Evolutionary conservation across 768 basidiomycete genomes (phyloP), one percentile per base, ranked within the genome.

Genomic region (Fistulinella prunicolor): DNA sequence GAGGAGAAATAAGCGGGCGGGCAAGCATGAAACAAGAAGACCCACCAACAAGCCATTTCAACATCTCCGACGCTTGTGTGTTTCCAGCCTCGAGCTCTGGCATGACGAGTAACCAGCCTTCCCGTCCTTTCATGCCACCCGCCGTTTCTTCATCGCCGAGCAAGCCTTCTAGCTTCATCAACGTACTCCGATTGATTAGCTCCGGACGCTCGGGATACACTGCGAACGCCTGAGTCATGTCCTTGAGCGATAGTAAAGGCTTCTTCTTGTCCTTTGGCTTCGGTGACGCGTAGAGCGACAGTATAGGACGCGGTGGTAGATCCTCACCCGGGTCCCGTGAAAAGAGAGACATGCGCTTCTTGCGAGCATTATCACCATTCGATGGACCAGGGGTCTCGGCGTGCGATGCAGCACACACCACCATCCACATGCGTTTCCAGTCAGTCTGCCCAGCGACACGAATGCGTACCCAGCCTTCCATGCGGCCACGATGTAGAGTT

Each of bases 121-220:
- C 87, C 48, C 85, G 70, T 10, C 76, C 73, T 56, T 78, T 79
- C 77, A 92, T 84, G 4, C 66, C 68, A 22, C 79, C 81, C n/a
- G 78, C 73, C 10, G 87, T 82, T 22, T 82, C 75, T 60, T 94
- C 89, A 24, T 86, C 83, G 2, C 87, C 86, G 45, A 96, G 78
- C 21, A 76, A 70, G 9, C 92, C 95, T 62, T 97, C 94, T 6
- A 97, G 63, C 65, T 98, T 98, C 72, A 97, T 85, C 55, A 99
- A 70, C 1, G 91, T 93, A 54, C 92, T 94, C 58, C 82, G 75
- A 53, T 78, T 85, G 68, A 98, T 94, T 55, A 96, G 71, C 56
- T 93, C 90, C 9, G 91, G 89, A n/a, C 91, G 80, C 63, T 97
- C 95, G 2, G 95, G 95, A 64, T 94, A 99, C 9, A 99, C 91